These are phyloP conservation scores for Bisporella sp. DNA, from an alignment of 2,329 filamentous ascomycete species.

Conservation along the genomic window DNA sequence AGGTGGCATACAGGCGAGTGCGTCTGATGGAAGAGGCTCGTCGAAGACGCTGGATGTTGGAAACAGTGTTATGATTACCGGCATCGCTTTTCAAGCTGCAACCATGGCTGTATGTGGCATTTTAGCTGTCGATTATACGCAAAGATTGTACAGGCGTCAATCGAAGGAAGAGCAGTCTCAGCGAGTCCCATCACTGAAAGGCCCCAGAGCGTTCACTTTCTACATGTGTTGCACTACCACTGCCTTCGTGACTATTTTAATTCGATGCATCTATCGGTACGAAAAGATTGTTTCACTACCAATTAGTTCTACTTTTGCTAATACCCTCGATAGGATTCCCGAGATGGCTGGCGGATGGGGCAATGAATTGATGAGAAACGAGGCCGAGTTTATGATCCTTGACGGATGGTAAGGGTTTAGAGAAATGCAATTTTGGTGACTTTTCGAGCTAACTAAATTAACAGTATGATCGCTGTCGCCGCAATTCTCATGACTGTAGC, in stretches of 20 bases:
- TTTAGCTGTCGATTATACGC: constrained; percentile 43
- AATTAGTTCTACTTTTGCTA: no score
- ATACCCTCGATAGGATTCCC: constrained; percentile 29
- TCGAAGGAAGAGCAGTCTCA: constrained; percentile 5
- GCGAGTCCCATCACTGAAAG: constrained; percentile 6
- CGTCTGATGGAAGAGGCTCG: constrained; percentile 4
- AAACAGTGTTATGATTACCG: constrained; percentile 31
- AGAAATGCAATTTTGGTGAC: no score
- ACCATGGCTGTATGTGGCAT: constrained; percentile 31
- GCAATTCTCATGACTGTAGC: no score
- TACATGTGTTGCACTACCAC: constrained; percentile 12
- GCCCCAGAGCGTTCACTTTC: constrained; percentile 6
- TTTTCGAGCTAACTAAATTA: no score
- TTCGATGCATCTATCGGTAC: constrained; percentile 17
- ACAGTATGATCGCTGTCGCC: no score
- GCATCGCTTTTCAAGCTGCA: constrained; percentile 32
- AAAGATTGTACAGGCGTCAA: constrained; percentile 24
- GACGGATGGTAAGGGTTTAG: constrained; percentile 21
- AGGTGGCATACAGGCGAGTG: constrained; percentile 39
- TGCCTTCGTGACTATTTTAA: constrained; percentile 15
- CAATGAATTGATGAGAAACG: constrained; percentile 55
- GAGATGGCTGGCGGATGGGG: constrained; percentile 61
- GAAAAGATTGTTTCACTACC: no score
- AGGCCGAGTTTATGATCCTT: constrained; percentile 52
- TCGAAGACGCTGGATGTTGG: constrained; percentile 6